Evolutionary conservation across 306 rosid genomes (phyloP).

Genomic region (Begonia loranthoides): DNA sequence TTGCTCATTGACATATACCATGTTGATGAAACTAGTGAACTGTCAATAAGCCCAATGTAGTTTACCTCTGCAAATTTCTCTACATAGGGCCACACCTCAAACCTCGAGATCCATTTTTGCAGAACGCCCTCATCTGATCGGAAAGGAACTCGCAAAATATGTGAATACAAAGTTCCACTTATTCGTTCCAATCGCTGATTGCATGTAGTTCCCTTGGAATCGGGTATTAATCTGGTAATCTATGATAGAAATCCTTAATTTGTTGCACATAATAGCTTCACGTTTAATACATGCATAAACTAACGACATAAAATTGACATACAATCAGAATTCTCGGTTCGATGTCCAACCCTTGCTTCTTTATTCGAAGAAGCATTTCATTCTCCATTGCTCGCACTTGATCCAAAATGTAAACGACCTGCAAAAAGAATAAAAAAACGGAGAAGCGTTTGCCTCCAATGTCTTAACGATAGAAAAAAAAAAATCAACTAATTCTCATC

Average conservation of each 20-base stretch:
- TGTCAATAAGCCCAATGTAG: not conserved
- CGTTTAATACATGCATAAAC: too few relatives aligned
- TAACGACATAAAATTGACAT: conserved; percentile 14
- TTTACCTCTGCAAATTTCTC: conserved; percentile 90
- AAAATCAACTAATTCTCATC: too few relatives aligned
- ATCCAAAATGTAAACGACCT: conserved; percentile 92
- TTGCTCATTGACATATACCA: too few relatives aligned
- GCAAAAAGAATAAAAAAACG: conserved; percentile 2
- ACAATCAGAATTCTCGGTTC: conserved; percentile 82
- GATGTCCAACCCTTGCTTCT: conserved; percentile 66
- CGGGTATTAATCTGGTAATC: conserved; percentile 89
- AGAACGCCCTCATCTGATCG: conserved; percentile 63
- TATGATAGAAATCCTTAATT: conserved; percentile 8
- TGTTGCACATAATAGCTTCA: too few relatives aligned
- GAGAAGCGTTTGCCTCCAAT: not conserved
- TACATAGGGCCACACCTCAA: conserved; percentile 89
- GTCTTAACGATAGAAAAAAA: not conserved
- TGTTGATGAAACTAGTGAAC: too few relatives aligned
- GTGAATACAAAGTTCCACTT: conserved; percentile 63
- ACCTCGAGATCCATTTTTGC: conserved; percentile 90
- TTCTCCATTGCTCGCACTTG: conserved; percentile 97
- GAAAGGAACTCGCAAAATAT: conserved; percentile 89
- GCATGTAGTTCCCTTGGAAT: conserved; percentile 88
- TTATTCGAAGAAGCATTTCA: conserved; percentile 74
- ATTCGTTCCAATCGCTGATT: conserved; percentile 87